Evolutionary conservation across 192 early-diverging fungal species (phyloP).

Genomic region (Rhizophagus clarus): DNA sequence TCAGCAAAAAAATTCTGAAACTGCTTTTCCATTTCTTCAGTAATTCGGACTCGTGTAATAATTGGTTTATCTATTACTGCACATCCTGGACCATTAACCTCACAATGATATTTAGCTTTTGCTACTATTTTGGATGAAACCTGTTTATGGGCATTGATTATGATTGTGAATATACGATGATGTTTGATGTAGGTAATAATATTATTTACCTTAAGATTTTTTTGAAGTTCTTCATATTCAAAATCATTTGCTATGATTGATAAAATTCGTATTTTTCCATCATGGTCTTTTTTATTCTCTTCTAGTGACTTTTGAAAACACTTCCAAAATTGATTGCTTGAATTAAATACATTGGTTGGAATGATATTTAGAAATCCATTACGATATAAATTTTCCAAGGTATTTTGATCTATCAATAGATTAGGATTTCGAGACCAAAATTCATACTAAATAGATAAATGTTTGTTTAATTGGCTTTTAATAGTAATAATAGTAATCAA

Average conservation of each 20-base stretch:
- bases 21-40: not conserved
- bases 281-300: not conserved
- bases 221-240: not conserved
- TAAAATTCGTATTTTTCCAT: not conserved
- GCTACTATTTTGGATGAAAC: not conserved
- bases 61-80: not conserved
- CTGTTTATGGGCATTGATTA: not conserved
- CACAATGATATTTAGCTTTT: not conserved
- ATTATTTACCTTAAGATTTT: too few species aligned
- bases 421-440: too few species aligned
- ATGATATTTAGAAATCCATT: too few species aligned
- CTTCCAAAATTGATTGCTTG: too few species aligned
- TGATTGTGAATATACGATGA: not conserved
- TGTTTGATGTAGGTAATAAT: too few species aligned
- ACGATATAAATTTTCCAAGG: too few species aligned
- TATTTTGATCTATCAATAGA: too few species aligned
- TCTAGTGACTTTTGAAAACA: not conserved
- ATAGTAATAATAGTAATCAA: too few species aligned
- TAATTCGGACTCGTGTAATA: constrained; percentile 7
- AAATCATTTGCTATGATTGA: constrained; percentile 3
- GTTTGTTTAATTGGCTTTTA: too few species aligned
- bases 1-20: constrained; percentile 9
- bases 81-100: not conserved
- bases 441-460: too few species aligned
- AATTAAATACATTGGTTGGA: too few species aligned